Conservation (phyloP, 768 basidiomycete genomes). For the Paxillus rubicundulus region DNA sequence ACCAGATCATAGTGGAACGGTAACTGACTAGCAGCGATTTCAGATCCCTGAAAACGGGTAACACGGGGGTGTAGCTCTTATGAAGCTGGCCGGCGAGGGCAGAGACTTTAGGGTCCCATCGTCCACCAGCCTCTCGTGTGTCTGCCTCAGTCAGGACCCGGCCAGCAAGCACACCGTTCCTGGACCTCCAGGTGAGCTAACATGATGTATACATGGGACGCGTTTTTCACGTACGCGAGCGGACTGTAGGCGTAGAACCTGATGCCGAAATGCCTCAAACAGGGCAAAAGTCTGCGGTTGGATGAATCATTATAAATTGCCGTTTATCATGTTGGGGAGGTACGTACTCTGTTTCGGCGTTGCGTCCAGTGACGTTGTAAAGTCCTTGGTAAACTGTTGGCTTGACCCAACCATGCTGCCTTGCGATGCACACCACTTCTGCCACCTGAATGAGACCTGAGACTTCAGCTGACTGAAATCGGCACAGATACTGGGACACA, state of each 20-base stretch:
- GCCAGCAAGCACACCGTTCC: conserved; percentile 13
- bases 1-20: neutral
- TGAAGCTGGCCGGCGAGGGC: neutral
- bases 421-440: conserved; percentile 42
- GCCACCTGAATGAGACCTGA: conserved; percentile 36
- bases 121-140: neutral
- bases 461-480: neutral
- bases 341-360: conserved; percentile 10
- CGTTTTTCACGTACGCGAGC: conserved; percentile 12
- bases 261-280: conserved; percentile 40
- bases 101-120: too few species aligned
- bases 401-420: conserved; percentile 44
- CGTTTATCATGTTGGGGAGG: too few species aligned
- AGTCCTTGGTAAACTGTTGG: conserved; percentile 50
- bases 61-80: conserved; percentile 2
- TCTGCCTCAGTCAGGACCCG: conserved; percentile 8
- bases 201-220: neutral
- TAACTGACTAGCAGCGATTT: conserved; percentile 13
- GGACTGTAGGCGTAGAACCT: conserved; percentile 37
- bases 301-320: neutral
- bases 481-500: conserved; percentile 12
- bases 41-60: conserved; percentile 17
- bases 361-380: conserved; percentile 46
- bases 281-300: conserved; percentile 35
- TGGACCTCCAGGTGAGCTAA: neutral